A percentile compares a stretch with the other conserved stretches of the same genome.
Conservation (phyloP, 257 asterid genomes). For the Anisodus tanguticus region DNA sequence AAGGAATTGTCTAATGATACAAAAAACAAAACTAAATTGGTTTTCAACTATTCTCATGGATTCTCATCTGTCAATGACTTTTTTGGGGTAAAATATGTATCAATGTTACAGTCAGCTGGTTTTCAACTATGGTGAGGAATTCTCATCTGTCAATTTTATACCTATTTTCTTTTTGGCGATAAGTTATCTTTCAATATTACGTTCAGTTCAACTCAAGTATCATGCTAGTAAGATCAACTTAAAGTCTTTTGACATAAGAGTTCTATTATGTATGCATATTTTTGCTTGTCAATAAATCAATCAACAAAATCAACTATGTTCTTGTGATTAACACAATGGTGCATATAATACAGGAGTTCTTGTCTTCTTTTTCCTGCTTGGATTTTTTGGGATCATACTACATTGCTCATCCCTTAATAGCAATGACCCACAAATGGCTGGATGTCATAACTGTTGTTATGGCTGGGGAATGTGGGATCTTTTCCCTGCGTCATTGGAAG, state of each 20-base stretch:
- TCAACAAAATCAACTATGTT: not conserved
- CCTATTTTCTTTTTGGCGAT: not conserved
- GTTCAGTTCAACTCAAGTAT: not conserved
- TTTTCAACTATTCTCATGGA: not conserved
- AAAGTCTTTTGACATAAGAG: not conserved
- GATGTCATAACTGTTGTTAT: conserved; percentile 63
- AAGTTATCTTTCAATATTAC: not conserved
- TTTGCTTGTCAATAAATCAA: not conserved
- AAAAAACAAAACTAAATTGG: not conserved
- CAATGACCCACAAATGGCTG: conserved; percentile 58
- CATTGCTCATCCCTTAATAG: conserved; percentile 50
- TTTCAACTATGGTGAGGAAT: not conserved
- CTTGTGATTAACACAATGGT: conserved; percentile 25
- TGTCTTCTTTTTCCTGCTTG: conserved; percentile 59
- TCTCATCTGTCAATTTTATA: not conserved
- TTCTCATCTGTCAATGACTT: not conserved
- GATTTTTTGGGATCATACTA: conserved; percentile 50
- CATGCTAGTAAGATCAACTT: not conserved
- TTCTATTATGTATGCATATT: not conserved
- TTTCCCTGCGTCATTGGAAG: conserved; percentile 66
- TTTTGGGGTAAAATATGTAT: not conserved
- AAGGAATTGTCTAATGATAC: not conserved
- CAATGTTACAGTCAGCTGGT: not conserved
- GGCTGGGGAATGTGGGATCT: conserved; percentile 67
- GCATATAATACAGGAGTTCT: conserved; percentile 46